phyloP scores from a whole-genome alignment of 208 protist species.

The Angomonas ambiguus region DNA sequence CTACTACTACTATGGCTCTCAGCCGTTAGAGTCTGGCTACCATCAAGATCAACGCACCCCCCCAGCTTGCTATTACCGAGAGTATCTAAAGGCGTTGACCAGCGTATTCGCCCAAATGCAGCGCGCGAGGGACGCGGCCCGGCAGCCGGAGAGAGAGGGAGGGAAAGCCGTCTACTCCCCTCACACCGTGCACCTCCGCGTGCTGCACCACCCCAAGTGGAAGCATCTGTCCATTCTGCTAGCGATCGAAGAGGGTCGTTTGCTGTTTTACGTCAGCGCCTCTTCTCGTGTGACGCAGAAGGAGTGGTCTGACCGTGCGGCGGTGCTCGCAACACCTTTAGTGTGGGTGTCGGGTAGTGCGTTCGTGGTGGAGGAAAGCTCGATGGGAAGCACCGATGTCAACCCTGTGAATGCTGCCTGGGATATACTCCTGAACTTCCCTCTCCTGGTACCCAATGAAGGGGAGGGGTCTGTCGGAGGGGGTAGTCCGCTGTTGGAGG shows the following conservation, averaged over 20 bases:
- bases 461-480: no score
- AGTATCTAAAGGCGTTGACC: not conserved
- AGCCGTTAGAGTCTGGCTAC: not conserved
- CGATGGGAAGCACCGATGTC: slow-evolving; percentile 19
- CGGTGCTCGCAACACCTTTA: slow-evolving; percentile 20
- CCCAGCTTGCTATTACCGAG: not conserved
- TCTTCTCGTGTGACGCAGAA: slow-evolving; percentile 66
- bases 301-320: slow-evolving; percentile 24
- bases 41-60: not conserved
- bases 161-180: not conserved
- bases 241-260: slow-evolving; percentile 38
- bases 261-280: slow-evolving; percentile 51
- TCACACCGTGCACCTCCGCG: slow-evolving; percentile 47
- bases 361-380: slow-evolving; percentile 34
- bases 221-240: slow-evolving; percentile 55
- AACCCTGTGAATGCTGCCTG: slow-evolving; percentile 53
- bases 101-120: not conserved
- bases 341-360: slow-evolving; percentile 58
- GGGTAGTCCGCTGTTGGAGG: slow-evolving; percentile 12
- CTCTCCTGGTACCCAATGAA: slow-evolving; percentile 19
- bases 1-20: slow-evolving; percentile 36
- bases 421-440: slow-evolving; percentile 47
- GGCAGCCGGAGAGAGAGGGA: no score
- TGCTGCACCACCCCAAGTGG: slow-evolving; percentile 36
- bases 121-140: not conserved